Evolutionary conservation across 805 yeast species (phyloP), one percentile per base, ranked within the genome.

Genomic region (Nakazawaea holstii): DNA sequence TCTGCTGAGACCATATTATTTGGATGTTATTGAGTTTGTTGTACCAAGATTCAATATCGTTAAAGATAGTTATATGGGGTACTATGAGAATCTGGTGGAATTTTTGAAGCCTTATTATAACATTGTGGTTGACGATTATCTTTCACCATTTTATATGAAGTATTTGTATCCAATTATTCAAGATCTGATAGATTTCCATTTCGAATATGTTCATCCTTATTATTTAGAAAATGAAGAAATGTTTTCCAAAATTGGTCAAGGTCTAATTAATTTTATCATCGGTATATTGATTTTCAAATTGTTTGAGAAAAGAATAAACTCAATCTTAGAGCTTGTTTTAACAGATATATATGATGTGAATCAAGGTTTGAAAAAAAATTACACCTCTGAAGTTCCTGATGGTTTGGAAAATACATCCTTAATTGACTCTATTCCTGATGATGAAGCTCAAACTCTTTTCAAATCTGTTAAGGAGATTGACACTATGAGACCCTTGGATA

Each of bases 401-500:
- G 38, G 27, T 6, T 11, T 38, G 28, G 8, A 26, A 10, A 14
- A 28, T 13, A 11, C 11, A 4, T 35, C 39, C 6, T 45, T 39
- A 37, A 40, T 29, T n/a, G 47, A 44, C 14, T 8, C 38, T 26
- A 13, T 27, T 14, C 24, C 39, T 2, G 39, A 38, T 4, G 20
- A 31, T 14, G 33, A 35, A n/a, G 37, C 17, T n/a, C 28, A 14
- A 2, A 11, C 8, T 5, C 31, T 41, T 17, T 36, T 41, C 36
- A 30, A 14, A 6, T 10, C 39, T 13, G 44, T 40, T 15, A 40
- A 15, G 29, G 30, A 35, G 8, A 36, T 46, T 31, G 45, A 40
- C 17, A n/a, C 41, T 13, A 46, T 39, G 44, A 39, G 40, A 28
- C 48, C 48, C 6, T 39, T 39, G 43, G 43, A 39, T 30, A 32